phyloP scores from a whole-genome alignment of 192 early-diverging fungal species.

The Piromyces finnis region DNA sequence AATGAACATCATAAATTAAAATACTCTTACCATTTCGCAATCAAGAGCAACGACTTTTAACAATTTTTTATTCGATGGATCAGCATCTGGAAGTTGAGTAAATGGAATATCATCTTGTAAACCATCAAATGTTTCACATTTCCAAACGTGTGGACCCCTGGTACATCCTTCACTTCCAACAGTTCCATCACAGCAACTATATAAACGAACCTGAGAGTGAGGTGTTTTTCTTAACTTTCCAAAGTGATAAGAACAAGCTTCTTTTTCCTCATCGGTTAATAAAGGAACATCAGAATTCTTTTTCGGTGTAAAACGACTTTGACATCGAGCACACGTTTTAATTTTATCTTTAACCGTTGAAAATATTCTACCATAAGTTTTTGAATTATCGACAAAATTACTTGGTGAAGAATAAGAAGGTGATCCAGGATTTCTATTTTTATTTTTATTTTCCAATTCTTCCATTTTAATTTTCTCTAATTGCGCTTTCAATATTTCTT shows the following conservation, averaged over 20 bases:
- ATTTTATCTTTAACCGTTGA: not conserved
- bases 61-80: not conserved
- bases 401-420: not conserved
- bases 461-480: not conserved
- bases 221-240: conserved; percentile 5
- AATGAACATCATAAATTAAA: too few species aligned
- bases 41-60: conserved; percentile 32
- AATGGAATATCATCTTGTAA: conserved; percentile 22
- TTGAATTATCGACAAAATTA: not conserved
- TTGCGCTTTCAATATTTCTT: not conserved
- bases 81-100: not conserved
- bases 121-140: conserved; percentile 17
- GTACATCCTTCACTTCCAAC: conserved; percentile 23
- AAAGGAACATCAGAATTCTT: conserved; percentile 1
- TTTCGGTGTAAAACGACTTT: conserved; percentile 15
- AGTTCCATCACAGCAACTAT: conserved; percentile 22
- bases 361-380: not conserved
- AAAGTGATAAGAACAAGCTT: conserved; percentile 25
- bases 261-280: conserved; percentile 11
- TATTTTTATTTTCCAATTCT: not conserved
- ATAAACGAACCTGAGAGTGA: conserved; percentile 17
- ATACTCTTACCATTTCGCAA: conserved; percentile 55
- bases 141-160: conserved; percentile 47
- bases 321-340: conserved; percentile 25
- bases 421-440: not conserved